Evolutionary conservation across 352 stramenopile species (phyloP), one percentile per base, ranked within the genome.

Genomic region (Phytopythium boreale): DNA sequence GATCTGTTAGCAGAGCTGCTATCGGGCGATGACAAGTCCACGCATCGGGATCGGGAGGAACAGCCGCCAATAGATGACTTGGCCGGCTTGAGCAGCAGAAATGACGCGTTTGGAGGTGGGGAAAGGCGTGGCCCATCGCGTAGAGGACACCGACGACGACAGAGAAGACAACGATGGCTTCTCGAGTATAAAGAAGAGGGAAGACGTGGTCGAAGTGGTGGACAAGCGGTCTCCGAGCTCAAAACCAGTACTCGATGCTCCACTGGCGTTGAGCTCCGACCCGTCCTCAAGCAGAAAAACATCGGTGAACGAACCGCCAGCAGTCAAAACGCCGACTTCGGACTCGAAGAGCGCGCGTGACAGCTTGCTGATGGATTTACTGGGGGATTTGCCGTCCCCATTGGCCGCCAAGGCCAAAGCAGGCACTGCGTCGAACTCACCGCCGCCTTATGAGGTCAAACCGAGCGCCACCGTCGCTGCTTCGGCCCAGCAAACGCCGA

Each of bases 311-410:
- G 9, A 20, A 6, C 20, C 49, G 24, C 49, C 43, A 17, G 11
- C 11, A 29, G 19, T 19, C 49, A 70, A 56, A 52, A 27, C 29
- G 4, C 3, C 22, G n/a, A 17, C 44, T 1, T 14, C 50, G 20
- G 37, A 58, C 22, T 9, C 56, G 12, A 61, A 66, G 10, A 88
- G 76, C 9, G 73, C 82, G 20, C 68, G 73, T 24, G 82, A 88
- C 37, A 86, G 70, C 66, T 46, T 90, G 17, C 62, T 90, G 3
- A 79, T 79, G 63, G 82, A 88, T 47, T 39, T 90, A 37, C 58
- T 90, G 4, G 60, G 68, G 0, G 75, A 79, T 62, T 5, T 72
- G 2, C 55, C 53, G 22, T 82, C 73, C 8, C 71, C 79, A 46
- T 66, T 74, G 3, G 72, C 50, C 75, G 22, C 59, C 76, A 46